These are phyloP conservation scores for Adansonia rubrostipa DNA, from an alignment of 441 rosid genomes.

Conservation along the genomic window DNA sequence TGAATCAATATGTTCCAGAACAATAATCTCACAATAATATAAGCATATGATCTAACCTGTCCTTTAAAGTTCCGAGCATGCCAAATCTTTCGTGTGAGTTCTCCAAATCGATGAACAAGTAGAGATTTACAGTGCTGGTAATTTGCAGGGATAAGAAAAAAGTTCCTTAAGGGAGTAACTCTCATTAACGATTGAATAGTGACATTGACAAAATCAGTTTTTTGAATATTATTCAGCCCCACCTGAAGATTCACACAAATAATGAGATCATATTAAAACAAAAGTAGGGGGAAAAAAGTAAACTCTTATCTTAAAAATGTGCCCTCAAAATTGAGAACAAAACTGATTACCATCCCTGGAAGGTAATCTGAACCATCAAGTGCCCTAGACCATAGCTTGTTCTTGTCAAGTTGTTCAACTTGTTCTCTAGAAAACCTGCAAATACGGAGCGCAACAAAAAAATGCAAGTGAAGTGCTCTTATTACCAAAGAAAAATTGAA, in stretches of 20 bases:
- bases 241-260: slow-evolving; percentile 54
- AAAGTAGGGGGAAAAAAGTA: slow-evolving; percentile 10
- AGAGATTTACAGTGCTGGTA: slow-evolving; percentile 82
- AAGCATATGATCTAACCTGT: slow-evolving; percentile 59
- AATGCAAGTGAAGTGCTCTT: background rate
- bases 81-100: slow-evolving; percentile 94
- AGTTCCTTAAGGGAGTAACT: slow-evolving; percentile 91
- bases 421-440: slow-evolving; percentile 74
- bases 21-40: slow-evolving; percentile 16
- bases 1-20: slow-evolving; percentile 15
- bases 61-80: slow-evolving; percentile 97
- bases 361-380: slow-evolving; percentile 98
- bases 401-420: slow-evolving; percentile 80
- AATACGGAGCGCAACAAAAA: slow-evolving; percentile 26
- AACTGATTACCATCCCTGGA: slow-evolving; percentile 80
- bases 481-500: slow-evolving; percentile 2
- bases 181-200: slow-evolving; percentile 96
- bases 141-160: slow-evolving; percentile 90
- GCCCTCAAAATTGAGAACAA: background rate
- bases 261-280: slow-evolving; percentile 14
- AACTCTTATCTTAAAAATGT: background rate
- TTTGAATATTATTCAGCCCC: slow-evolving; percentile 93
- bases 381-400: slow-evolving; percentile 92
- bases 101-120: slow-evolving; percentile 96
- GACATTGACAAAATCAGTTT: slow-evolving; percentile 95